Evolutionary conservation across 148 eudicot genomes (phyloP).

Genomic region (Nyssa sinensis): DNA sequence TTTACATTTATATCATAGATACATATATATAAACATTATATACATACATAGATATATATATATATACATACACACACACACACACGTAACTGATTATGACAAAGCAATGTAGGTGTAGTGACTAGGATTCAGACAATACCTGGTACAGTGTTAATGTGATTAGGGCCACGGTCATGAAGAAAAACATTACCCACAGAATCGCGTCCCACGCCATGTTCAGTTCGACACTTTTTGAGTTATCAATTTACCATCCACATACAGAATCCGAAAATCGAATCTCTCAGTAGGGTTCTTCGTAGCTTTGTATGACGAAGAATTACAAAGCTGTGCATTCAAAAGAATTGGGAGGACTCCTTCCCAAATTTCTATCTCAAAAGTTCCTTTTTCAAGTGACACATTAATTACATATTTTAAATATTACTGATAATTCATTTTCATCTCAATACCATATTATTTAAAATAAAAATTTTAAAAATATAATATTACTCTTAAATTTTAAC

Average conservation of each 20-base stretch:
- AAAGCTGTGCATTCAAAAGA: too few relatives aligned
- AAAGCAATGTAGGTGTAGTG: background rate
- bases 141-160: slow-evolving; percentile 33
- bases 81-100: background rate
- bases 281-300: background rate
- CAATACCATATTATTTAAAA: too few relatives aligned
- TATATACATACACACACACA: background rate
- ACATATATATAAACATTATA: background rate
- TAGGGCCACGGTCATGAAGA: slow-evolving; percentile 27
- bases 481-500: too few relatives aligned
- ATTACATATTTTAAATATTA: too few relatives aligned
- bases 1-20: background rate
- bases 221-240: background rate
- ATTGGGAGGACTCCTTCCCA: too few relatives aligned
- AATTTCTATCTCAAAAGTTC: too few relatives aligned
- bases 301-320: background rate
- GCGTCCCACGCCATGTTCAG: slow-evolving; percentile 34
- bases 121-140: slow-evolving; percentile 15
- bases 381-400: too few relatives aligned
- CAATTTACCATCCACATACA: background rate
- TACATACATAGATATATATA: background rate
- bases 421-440: too few relatives aligned
- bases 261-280: background rate
- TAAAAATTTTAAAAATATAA: too few relatives aligned
- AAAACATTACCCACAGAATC: slow-evolving; percentile 29